Percentiles rank a stretch among this genome's conserved stretches.
phyloP scores from a whole-genome alignment of 2,329 filamentous ascomycete genomes.

The Calonectria multiphialidica region DNA sequence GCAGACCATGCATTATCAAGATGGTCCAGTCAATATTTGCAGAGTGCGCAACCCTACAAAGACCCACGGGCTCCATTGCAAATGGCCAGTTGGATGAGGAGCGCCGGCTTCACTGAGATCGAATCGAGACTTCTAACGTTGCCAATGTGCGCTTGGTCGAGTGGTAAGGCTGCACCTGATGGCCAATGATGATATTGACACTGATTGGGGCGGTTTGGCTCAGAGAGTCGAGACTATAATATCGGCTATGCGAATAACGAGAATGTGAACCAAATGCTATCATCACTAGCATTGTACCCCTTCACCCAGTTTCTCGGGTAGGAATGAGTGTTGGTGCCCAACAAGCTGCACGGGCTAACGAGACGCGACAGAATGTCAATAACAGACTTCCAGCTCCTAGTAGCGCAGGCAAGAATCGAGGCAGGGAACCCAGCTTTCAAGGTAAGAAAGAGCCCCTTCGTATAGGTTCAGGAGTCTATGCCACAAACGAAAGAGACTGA shows the following conservation, averaged over 20 bases:
- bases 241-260: slow-evolving; percentile 67
- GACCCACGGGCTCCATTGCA: slow-evolving; percentile 74
- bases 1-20: slow-evolving; percentile 72
- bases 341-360: slow-evolving; percentile 9
- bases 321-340: slow-evolving; percentile 32
- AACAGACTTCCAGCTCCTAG: slow-evolving; percentile 68
- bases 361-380: slow-evolving; percentile 62
- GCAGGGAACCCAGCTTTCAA: slow-evolving; percentile 67
- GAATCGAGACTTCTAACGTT: slow-evolving; percentile 74
- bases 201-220: slow-evolving; percentile 1
- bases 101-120: slow-evolving; percentile 76
- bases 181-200: not conserved
- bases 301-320: slow-evolving; percentile 64
- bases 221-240: slow-evolving; percentile 64
- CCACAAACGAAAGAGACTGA: slow-evolving; percentile 10
- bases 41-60: slow-evolving; percentile 72
- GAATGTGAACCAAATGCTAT: slow-evolving; percentile 66
- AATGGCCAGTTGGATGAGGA: slow-evolving; percentile 68
- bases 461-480: not conserved
- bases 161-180: slow-evolving; percentile 58
- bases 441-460: slow-evolving; percentile 52
- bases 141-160: slow-evolving; percentile 78
- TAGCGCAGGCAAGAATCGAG: slow-evolving; percentile 67
- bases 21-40: slow-evolving; percentile 76
- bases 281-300: slow-evolving; percentile 68